Conservation (phyloP, 495 filamentous ascomycete genomes). For the Melanomma pulvis-pyrius region DNA sequence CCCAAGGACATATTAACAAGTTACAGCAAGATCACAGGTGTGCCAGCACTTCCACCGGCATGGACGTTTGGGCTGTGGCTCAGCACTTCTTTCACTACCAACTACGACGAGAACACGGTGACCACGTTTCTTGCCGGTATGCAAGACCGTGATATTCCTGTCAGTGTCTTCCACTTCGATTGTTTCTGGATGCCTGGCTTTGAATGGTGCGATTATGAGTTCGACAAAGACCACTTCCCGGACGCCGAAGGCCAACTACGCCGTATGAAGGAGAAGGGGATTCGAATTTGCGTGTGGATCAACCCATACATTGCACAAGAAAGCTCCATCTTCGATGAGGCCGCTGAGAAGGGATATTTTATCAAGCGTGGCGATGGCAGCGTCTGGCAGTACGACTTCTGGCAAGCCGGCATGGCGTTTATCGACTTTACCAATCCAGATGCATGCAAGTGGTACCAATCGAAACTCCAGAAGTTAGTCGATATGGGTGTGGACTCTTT, state of each 20-base stretch:
- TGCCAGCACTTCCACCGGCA: constrained; percentile 59
- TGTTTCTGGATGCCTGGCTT: constrained; percentile 67
- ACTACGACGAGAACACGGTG: constrained; percentile 67
- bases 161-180: constrained; percentile 70
- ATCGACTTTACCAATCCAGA: constrained; percentile 72
- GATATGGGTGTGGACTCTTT: constrained; percentile 66
- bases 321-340: constrained; percentile 63
- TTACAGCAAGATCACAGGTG: constrained; percentile 63
- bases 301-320: constrained; percentile 70
- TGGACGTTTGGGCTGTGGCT: constrained; percentile 74
- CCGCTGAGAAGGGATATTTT: constrained; percentile 65
- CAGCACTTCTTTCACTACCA: constrained; percentile 67
- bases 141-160: constrained; percentile 63
- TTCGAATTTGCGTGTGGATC: constrained; percentile 69
- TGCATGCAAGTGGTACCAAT: constrained; percentile 62
- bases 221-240: constrained; percentile 66
- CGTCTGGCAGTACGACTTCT: constrained; percentile 70
- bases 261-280: constrained; percentile 61
- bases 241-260: constrained; percentile 62
- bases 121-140: constrained; percentile 69
- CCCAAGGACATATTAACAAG: constrained; percentile 67
- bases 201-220: constrained; percentile 72
- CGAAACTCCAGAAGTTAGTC: constrained; percentile 60
- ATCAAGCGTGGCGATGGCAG: constrained; percentile 68
- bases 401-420: constrained; percentile 72